A percentile compares a stretch with the other conserved stretches of the same genome.
These are phyloP conservation scores for Wallemia hederae DNA, from an alignment of 1,284 basidiomycete genomes.

Conservation along the genomic window DNA sequence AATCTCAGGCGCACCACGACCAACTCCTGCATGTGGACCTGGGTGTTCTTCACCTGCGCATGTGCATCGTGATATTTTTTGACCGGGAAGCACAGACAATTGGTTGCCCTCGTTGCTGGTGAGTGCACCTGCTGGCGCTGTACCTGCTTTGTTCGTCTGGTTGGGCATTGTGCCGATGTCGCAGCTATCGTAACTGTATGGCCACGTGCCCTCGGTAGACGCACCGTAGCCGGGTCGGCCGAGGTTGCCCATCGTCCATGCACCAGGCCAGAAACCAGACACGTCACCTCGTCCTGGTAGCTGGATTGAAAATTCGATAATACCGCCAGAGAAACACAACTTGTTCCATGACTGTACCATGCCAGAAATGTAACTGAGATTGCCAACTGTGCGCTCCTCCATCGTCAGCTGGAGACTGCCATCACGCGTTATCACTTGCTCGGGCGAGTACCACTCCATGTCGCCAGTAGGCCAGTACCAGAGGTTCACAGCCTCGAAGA, in stretches of 20 bases:
- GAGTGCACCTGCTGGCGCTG: constrained; percentile 2
- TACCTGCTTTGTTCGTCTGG: constrained; percentile 17
- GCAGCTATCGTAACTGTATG: constrained; percentile 20
- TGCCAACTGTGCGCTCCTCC: constrained; percentile 24
- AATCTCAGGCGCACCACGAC: constrained; percentile 32
- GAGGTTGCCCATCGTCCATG: constrained; percentile 21
- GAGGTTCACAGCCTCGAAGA: constrained; percentile 24
- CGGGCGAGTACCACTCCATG: constrained; percentile 43
- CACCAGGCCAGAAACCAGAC: constrained; percentile 36
- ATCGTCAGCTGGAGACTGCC: constrained; percentile 49
- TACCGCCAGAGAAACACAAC: constrained; percentile 75
- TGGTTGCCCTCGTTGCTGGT: not conserved
- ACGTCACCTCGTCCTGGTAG: constrained; percentile 40
- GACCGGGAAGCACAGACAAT: constrained; percentile 19
- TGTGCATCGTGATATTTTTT: constrained; percentile 24
- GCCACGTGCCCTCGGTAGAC: constrained; percentile 21
- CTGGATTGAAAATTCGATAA: constrained; percentile 46
- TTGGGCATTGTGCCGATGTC: constrained; percentile 26
- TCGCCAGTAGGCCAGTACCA: constrained; percentile 45
- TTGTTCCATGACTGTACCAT: constrained; percentile 44
- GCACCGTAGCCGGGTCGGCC: constrained; percentile 21
- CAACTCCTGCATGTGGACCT: constrained; percentile 24
- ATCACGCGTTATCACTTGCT: constrained; percentile 13
- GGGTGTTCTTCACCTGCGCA: constrained; percentile 32
- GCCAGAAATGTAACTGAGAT: constrained; percentile 50